phyloP scores from a whole-genome alignment of 768 basidiomycete genomes.

The Leucosporidium creatinivorum region DNA sequence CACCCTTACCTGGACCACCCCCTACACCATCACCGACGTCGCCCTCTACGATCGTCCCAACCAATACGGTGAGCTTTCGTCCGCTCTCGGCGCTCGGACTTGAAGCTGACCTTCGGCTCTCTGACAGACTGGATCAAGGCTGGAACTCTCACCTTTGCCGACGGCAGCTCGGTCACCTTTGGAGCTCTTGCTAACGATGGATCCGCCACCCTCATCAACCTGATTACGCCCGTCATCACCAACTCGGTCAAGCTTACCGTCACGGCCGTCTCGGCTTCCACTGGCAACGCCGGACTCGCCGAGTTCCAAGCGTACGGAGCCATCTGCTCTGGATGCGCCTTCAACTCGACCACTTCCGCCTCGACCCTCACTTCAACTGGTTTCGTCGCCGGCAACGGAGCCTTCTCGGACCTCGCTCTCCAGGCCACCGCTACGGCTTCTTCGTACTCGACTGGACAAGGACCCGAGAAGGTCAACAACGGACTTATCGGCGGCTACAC shows the following conservation, averaged over 20 bases:
- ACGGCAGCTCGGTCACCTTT: constrained; percentile 1
- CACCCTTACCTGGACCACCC: constrained; percentile 8
- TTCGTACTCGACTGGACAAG: not conserved
- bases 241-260: constrained; percentile 20
- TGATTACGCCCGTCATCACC: constrained; percentile 12
- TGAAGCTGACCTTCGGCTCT: not conserved
- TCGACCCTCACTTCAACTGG: not conserved
- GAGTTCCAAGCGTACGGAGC: constrained; percentile 14
- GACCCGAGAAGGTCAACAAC: constrained; percentile 12
- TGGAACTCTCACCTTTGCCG: constrained; percentile 15
- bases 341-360: not conserved
- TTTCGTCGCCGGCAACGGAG: not conserved
- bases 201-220: constrained; percentile 20
- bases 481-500: constrained; percentile 20
- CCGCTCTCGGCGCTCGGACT: not conserved
- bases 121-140: constrained; percentile 2
- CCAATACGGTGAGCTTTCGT: not conserved
- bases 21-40: constrained; percentile 20
- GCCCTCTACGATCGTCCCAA: constrained; percentile 18
- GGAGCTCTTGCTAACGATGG: constrained; percentile 18
- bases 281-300: constrained; percentile 21
- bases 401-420: constrained; percentile 9
- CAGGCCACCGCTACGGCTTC: constrained; percentile 4
- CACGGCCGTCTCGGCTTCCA: constrained; percentile 8
- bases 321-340: not conserved